A percentile compares a stretch with the other conserved stretches of the same genome.
phyloP scores from a whole-genome alignment of 148 eudicot species.

The Amaranthus palmeri region DNA sequence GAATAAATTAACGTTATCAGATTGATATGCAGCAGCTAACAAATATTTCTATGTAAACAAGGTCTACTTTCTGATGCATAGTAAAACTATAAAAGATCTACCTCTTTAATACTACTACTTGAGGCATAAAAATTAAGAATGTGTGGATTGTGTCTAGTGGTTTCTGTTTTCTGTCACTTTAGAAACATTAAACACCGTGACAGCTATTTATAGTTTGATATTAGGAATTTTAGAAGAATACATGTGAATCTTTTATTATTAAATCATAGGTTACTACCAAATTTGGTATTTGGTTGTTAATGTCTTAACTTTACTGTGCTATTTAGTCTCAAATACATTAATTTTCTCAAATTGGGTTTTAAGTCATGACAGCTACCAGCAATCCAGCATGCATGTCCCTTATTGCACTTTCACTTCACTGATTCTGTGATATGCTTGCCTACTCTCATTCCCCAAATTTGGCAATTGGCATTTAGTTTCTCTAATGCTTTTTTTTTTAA shows the following conservation, averaged over 20 bases:
- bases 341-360: slow-evolving; percentile 10
- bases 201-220: slow-evolving; percentile 24
- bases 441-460: slow-evolving; percentile 19
- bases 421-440: slow-evolving; percentile 16
- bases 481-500: background rate
- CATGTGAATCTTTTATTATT: slow-evolving; percentile 11
- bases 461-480: slow-evolving; percentile 10
- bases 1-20: slow-evolving; percentile 5
- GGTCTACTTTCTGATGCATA: background rate
- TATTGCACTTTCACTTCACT: slow-evolving; percentile 4
- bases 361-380: slow-evolving; percentile 22
- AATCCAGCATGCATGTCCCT: slow-evolving; percentile 25
- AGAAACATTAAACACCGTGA: slow-evolving; percentile 23
- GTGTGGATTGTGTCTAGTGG: slow-evolving; percentile 18
- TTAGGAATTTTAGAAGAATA: slow-evolving; percentile 12
- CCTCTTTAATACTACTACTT: slow-evolving; percentile 15
- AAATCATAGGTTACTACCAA: slow-evolving; percentile 13
- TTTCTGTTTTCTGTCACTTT: slow-evolving; percentile 28
- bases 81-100: slow-evolving; percentile 6
- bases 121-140: slow-evolving; percentile 7
- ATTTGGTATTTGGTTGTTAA: slow-evolving; percentile 8
- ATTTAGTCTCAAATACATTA: background rate
- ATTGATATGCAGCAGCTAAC: slow-evolving; percentile 21
- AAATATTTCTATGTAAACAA: slow-evolving; percentile 14
- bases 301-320: slow-evolving; percentile 7